Evolutionary conservation across 1,284 basidiomycete species (phyloP).

Genomic region (Apiotrichum montevideense): DNA sequence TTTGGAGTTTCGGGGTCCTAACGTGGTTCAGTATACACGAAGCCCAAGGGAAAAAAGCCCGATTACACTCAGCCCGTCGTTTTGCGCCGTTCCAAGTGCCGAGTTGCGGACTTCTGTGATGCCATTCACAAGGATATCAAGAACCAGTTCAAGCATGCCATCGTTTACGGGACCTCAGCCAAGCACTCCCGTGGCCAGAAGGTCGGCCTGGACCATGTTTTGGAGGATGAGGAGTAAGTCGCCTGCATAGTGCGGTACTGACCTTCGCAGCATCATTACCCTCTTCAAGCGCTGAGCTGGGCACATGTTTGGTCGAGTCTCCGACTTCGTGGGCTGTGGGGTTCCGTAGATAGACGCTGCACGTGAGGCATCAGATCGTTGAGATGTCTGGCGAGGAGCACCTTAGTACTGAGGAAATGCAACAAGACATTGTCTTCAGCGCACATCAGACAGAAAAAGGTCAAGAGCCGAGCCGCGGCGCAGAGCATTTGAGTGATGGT

Average conservation of each 20-base stretch:
- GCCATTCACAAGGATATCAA: constrained; percentile 49
- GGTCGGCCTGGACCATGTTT: constrained; percentile 79
- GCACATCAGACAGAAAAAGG: too few relatives aligned
- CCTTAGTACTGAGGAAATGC: too few relatives aligned
- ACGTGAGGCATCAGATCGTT: too few relatives aligned
- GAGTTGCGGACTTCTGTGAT: constrained; percentile 81
- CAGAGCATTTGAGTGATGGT: too few relatives aligned
- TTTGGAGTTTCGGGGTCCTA: too few relatives aligned
- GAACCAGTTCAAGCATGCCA: constrained; percentile 52
- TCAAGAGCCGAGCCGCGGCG: too few relatives aligned
- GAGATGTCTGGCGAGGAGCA: too few relatives aligned
- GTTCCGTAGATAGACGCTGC: too few relatives aligned
- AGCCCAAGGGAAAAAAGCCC: constrained; percentile 82
- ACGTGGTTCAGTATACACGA: constrained; percentile 60
- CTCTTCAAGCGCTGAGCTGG: constrained; percentile 8
- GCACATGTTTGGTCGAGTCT: too few relatives aligned
- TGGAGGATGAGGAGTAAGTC: constrained; percentile 75
- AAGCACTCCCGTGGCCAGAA: constrained; percentile 96
- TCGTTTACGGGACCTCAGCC: constrained; percentile 90
- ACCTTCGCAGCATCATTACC: constrained; percentile 9
- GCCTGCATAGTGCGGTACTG: neutral
- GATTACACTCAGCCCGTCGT: constrained; percentile 72
- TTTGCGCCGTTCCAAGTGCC: constrained; percentile 53
- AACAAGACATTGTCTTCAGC: too few relatives aligned
- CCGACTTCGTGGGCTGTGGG: too few relatives aligned